A percentile compares a stretch with the other conserved stretches of the same genome.
These are phyloP conservation scores for Thalassiosira oceanica DNA, from an alignment of 352 stramenopile genomes.

Conservation along the genomic window DNA sequence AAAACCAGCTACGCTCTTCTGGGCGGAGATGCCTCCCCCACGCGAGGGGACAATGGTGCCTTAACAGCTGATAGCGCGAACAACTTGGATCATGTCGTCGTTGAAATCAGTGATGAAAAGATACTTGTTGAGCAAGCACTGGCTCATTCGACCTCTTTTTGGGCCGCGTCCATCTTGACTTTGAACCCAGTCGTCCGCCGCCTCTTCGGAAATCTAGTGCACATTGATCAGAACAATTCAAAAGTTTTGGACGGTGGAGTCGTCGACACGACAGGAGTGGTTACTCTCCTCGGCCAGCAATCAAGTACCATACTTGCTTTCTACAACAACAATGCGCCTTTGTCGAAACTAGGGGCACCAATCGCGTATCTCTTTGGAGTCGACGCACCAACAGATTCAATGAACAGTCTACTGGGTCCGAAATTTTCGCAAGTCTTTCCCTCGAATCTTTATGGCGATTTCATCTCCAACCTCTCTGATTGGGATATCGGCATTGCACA, in stretches of 20 bases:
- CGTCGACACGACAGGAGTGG: constrained; percentile 24
- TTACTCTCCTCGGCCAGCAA: constrained; percentile 14
- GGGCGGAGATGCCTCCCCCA: not conserved
- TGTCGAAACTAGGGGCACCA: constrained; percentile 2
- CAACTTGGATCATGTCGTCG: not conserved
- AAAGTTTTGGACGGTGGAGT: constrained; percentile 20
- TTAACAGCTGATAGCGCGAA: not conserved
- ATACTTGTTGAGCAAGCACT: constrained; percentile 2
- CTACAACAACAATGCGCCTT: constrained; percentile 37
- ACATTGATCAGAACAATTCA: not conserved
- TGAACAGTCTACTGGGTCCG: constrained; percentile 27
- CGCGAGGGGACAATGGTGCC: not conserved
- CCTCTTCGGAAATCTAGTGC: constrained; percentile 10
- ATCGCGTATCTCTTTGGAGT: constrained; percentile 29
- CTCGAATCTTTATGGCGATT: constrained; percentile 2
- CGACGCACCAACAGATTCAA: constrained; percentile 18
- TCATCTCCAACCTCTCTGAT: constrained; percentile 28
- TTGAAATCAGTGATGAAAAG: not conserved
- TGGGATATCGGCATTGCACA: constrained; percentile 2
- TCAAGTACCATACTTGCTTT: constrained; percentile 13
- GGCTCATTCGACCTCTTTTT: constrained; percentile 12
- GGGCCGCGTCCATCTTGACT: constrained; percentile 1
- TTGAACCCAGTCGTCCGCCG: not conserved
- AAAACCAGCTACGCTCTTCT: constrained; percentile 8
- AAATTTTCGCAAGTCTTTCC: constrained; percentile 22